Percentiles rank a stretch among this genome's conserved stretches.
Conservation (phyloP, 2,329 filamentous ascomycete genomes). For the Aphanocladium album region DNA sequence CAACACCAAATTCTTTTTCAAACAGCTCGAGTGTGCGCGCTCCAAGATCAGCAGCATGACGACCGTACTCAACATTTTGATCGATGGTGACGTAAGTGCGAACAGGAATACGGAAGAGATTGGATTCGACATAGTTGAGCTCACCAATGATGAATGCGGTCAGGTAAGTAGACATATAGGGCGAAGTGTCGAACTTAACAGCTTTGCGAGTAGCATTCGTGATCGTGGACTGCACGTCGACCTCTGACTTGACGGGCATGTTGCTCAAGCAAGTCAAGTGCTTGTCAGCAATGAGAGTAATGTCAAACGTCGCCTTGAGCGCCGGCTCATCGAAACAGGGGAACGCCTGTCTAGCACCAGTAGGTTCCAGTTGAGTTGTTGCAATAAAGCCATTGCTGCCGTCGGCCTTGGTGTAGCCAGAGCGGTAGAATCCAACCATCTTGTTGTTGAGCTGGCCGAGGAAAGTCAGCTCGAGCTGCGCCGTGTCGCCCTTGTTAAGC, state of each 20-base stretch:
- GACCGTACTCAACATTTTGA: slow-evolving; percentile 82
- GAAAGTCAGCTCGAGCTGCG: slow-evolving; percentile 57
- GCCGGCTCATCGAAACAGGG: slow-evolving; percentile 96
- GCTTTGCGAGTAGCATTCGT: slow-evolving; percentile 51
- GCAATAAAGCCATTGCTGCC: slow-evolving; percentile 79
- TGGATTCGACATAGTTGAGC: slow-evolving; percentile 89
- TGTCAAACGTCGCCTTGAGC: slow-evolving; percentile 86
- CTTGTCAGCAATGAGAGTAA: slow-evolving; percentile 88
- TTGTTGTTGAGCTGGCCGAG: slow-evolving; percentile 81
- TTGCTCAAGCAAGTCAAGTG: slow-evolving; percentile 85
- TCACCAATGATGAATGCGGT: slow-evolving; percentile 91
- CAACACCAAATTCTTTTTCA: slow-evolving; percentile 85
- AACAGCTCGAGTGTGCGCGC: slow-evolving; percentile 90
- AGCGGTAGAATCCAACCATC: slow-evolving; percentile 97
- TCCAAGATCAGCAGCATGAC: slow-evolving; percentile 84
- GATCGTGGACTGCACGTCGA: slow-evolving; percentile 55
- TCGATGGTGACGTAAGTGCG: slow-evolving; percentile 88
- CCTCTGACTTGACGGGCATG: slow-evolving; percentile 86
- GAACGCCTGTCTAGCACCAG: slow-evolving; percentile 86
- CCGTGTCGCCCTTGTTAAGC: slow-evolving; percentile 69
- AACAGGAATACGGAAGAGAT: slow-evolving; percentile 84
- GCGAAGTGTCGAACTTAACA: slow-evolving; percentile 87
- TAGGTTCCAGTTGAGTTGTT: slow-evolving; percentile 94
- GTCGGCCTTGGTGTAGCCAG: slow-evolving; percentile 79
- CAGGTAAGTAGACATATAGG: slow-evolving; percentile 93